phyloP scores from a whole-genome alignment of 495 filamentous ascomycete species.

The Penicillium manginii region DNA sequence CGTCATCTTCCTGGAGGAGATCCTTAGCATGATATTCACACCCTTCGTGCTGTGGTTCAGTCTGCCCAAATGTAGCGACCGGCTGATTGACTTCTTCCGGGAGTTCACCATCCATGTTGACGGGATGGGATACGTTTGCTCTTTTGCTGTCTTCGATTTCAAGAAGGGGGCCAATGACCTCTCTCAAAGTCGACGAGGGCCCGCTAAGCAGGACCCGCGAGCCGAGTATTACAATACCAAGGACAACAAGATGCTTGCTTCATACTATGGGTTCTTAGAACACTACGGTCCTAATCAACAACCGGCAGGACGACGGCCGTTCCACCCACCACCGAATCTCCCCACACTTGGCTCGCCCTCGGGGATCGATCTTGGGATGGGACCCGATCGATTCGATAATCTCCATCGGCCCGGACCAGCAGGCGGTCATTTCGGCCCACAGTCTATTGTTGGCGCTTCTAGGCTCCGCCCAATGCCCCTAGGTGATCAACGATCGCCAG shows the following conservation, averaged over 20 bases:
- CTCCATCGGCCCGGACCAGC: constrained; percentile 35
- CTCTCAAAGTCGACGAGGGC: constrained; percentile 39
- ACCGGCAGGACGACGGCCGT: constrained; percentile 51
- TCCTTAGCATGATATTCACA: constrained; percentile 88
- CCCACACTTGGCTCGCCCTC: constrained; percentile 70
- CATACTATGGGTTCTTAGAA: constrained; percentile 90
- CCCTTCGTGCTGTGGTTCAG: constrained; percentile 88
- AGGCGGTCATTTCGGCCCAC: constrained; percentile 31
- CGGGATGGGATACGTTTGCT: constrained; percentile 93
- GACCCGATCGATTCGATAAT: constrained; percentile 54
- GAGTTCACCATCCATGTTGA: constrained; percentile 98
- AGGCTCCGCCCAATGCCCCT: constrained; percentile 33
- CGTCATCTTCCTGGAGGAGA: constrained; percentile 88
- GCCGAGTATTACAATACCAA: constrained; percentile 94
- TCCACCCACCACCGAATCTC: constrained; percentile 80
- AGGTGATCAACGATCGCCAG: constrained; percentile 41
- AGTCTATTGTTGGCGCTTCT: constrained; percentile 34
- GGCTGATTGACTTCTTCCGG: constrained; percentile 94
- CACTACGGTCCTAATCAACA: constrained; percentile 77
- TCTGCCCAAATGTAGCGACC: constrained; percentile 86
- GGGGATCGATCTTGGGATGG: constrained; percentile 48
- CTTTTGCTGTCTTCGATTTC: constrained; percentile 98
- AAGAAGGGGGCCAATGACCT: constrained; percentile 73
- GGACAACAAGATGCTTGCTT: constrained; percentile 95
- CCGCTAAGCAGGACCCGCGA: constrained; percentile 61